Evolutionary conservation across 2,329 filamentous ascomycete species (phyloP).

Genomic region (Pseudocercospora cruenta): DNA sequence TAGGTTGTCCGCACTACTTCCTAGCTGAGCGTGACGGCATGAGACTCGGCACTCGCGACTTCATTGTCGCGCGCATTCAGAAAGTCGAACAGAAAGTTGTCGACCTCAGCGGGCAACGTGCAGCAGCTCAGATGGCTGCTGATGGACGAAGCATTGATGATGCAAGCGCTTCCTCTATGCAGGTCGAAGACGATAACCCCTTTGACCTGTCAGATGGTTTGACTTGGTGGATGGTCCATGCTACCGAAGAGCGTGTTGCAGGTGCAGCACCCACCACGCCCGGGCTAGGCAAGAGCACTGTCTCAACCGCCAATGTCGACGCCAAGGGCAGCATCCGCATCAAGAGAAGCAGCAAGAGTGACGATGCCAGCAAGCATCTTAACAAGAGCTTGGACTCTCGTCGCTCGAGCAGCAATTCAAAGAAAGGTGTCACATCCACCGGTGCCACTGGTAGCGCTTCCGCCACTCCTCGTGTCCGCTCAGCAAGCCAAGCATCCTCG

Average conservation of each 20-base stretch:
- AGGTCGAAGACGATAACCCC: slow-evolving; percentile 85
- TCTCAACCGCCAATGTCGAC: slow-evolving; percentile 83
- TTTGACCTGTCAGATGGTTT: slow-evolving; percentile 95
- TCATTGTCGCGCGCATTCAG: slow-evolving; percentile 92
- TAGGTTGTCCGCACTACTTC: slow-evolving; percentile 96
- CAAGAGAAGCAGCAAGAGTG: slow-evolving; percentile 47
- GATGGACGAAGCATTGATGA: slow-evolving; percentile 53
- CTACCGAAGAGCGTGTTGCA: slow-evolving; percentile 76
- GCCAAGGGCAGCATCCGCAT: slow-evolving; percentile 69
- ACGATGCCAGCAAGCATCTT: slow-evolving; percentile 55
- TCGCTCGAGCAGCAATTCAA: slow-evolving; percentile 83
- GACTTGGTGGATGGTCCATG: slow-evolving; percentile 95
- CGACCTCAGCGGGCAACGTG: slow-evolving; percentile 65
- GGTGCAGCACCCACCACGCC: slow-evolving; percentile 86
- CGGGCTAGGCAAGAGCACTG: slow-evolving; percentile 86
- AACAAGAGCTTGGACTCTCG: slow-evolving; percentile 90
- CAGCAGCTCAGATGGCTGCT: slow-evolving; percentile 52
- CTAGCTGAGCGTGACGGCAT: slow-evolving; percentile 90
- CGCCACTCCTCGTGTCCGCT: slow-evolving; percentile 22
- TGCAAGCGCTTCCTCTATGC: slow-evolving; percentile 53
- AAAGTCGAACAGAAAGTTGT: slow-evolving; percentile 92
- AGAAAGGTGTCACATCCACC: slow-evolving; percentile 64
- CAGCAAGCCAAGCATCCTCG: slow-evolving; percentile 30
- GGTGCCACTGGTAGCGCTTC: slow-evolving; percentile 20
- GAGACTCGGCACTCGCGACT: slow-evolving; percentile 81